Conservation (phyloP, 2,329 filamentous ascomycete genomes). For the Pseudogymnoascus sp. region DNA sequence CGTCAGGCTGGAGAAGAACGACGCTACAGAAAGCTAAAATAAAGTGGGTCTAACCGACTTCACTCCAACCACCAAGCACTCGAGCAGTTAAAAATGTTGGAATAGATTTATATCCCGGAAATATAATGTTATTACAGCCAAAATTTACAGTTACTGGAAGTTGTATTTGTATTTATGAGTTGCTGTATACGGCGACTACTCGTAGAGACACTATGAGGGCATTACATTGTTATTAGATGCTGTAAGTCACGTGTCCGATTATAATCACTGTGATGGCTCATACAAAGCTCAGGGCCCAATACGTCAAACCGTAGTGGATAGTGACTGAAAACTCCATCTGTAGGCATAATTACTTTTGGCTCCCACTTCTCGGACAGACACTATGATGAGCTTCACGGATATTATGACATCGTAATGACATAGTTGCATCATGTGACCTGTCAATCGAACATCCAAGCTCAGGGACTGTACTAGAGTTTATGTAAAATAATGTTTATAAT, state of each 20-base stretch:
- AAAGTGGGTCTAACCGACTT: not conserved
- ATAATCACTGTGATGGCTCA: not conserved
- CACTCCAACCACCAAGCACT: not conserved
- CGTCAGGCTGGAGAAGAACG: not conserved
- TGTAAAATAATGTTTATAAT: not conserved
- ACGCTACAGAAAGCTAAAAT: slow-evolving; percentile 1
- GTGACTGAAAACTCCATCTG: not conserved
- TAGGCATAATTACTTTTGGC: not conserved
- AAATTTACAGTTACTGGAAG: not conserved
- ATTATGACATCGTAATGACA: not conserved
- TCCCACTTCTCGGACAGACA: not conserved
- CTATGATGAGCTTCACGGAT: not conserved
- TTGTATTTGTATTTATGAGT: not conserved
- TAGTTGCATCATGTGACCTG: not conserved
- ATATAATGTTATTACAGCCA: not conserved
- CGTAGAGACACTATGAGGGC: not conserved
- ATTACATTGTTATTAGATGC: not conserved
- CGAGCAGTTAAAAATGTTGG: not conserved
- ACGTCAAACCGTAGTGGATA: not conserved
- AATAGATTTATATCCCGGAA: not conserved
- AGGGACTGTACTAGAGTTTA: not conserved
- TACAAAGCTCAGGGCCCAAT: not conserved
- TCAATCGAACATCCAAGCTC: not conserved
- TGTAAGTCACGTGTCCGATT: not conserved
- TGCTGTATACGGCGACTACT: not conserved